phyloP scores from a whole-genome alignment of 1,139 yeast genomes.

The Blastobotrys serpentis region DNA sequence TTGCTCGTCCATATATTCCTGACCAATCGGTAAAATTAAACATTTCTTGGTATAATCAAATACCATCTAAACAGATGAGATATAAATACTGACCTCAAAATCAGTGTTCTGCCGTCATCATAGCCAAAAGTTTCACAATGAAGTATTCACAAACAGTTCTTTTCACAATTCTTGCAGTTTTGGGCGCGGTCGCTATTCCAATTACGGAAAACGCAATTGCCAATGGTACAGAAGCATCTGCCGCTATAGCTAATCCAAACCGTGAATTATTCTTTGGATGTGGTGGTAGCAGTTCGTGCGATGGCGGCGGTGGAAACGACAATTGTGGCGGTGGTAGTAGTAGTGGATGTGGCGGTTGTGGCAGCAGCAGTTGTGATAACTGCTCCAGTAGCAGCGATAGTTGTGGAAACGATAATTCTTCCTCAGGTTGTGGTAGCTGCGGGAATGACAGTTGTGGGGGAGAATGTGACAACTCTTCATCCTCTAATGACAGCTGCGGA shows the following conservation, averaged over 20 bases:
- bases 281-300: not conserved
- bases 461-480: not conserved
- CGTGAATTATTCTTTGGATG: not conserved
- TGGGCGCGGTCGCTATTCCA: not conserved
- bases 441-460: not conserved
- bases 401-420: not conserved
- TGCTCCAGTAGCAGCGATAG: not conserved
- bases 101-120: not conserved
- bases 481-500: not conserved
- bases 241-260: not conserved
- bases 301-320: not conserved
- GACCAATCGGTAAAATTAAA: not conserved
- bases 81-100: not conserved
- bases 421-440: not conserved
- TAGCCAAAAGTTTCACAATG: not conserved
- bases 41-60: not conserved
- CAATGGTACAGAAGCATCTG: not conserved
- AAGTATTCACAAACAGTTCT: not conserved
- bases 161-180: not conserved
- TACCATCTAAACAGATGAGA: not conserved
- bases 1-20: too few species aligned
- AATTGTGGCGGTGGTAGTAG: not conserved
- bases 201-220: not conserved
- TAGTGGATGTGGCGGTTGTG: not conserved
- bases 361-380: not conserved